Base-by-base conservation (phyloP, 2,329 filamentous ascomycete genomes). In the Aspergillus sp. region DNA sequence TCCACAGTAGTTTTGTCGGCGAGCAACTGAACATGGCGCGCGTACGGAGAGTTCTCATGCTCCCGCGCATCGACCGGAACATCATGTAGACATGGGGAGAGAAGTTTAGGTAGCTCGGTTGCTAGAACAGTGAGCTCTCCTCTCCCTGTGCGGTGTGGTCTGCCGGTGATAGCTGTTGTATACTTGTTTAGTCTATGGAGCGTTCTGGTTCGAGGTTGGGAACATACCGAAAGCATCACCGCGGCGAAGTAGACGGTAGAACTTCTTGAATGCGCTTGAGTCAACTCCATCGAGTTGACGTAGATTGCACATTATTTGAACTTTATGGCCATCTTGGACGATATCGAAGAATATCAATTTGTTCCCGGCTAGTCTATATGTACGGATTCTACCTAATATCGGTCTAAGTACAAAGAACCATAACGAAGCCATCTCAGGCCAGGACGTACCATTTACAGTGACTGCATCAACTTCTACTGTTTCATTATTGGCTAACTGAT, bases 311-410 rank as follows among this genome's bases (percentile, higher is more conserved):
- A 96, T 86, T 60, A 88, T 82, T 76, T 99, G 95, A 34, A 96
- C 75, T 62, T 82, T 84, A 64, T 86, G 77, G 57, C 87, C 88
- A 70, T 91, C 86, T 72, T 91, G 86, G 64, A 86, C 80, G 50
- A 98, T 78, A 75, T 95, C 89, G 64, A 97, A 74, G 74, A 99
- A 99, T 62, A 91, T 80, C 66, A 99, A 86, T 75, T 89, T 91
- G 66, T 85, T 87, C 64, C 93, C 88, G 54, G 86, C 83, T 48
- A 84, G 80, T 61, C 91, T 89, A 70, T 89, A 83, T 47, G 87
- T 86, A 68, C 83, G 81, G 62, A 96, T 82, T 71, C 91, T 91
- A 74, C 92, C 91, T 87, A 56, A 13, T 37, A 79, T 71, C 70
- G 70, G 66, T 69, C 73, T 80, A 77, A 75, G 71, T 71, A 73